Percentiles rank a stretch among this genome's conserved stretches.
Evolutionary conservation across 139 green algal genomes (phyloP).

Genomic region (Coccomyxa sp.): DNA sequence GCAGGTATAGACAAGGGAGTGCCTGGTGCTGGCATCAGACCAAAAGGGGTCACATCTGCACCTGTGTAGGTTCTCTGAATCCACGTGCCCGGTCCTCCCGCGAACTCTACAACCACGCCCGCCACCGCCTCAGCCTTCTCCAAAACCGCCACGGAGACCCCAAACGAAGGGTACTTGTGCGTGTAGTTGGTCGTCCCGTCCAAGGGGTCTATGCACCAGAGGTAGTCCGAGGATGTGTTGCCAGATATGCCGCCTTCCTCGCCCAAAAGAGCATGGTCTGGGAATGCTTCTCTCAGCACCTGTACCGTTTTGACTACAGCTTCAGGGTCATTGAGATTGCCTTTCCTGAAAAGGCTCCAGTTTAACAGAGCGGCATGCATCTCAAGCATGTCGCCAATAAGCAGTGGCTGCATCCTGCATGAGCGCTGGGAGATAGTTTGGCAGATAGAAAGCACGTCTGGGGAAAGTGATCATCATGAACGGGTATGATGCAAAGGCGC

Average conservation of each 20-base stretch:
- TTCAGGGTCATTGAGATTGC: neutral
- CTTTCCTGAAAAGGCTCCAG: neutral
- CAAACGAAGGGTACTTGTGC: conserved; percentile 79
- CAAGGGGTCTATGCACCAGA: conserved; percentile 71
- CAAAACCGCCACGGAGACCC: conserved; percentile 56
- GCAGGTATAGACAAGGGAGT: no score
- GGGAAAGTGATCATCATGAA: no score
- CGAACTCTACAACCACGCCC: conserved; percentile 47
- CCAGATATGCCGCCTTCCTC: conserved; percentile 90
- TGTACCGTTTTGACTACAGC: neutral
- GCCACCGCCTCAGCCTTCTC: conserved; percentile 19
- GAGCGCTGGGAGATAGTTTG: neutral
- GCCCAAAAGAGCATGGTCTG: conserved; percentile 74
- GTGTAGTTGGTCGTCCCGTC: conserved; percentile 91
- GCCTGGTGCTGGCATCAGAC: no score
- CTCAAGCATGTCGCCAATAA: no score
- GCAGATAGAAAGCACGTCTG: no score
- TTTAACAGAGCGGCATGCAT: no score
- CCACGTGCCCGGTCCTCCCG: conserved; percentile 59
- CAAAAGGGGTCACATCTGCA: no score
- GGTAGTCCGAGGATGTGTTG: conserved; percentile 61
- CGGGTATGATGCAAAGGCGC: no score
- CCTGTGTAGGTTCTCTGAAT: conserved; percentile 68
- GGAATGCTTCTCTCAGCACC: conserved; percentile 44
- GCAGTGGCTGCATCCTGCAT: neutral